Conservation (phyloP, 345 rosid species). For the Corchorus capsularis region DNA sequence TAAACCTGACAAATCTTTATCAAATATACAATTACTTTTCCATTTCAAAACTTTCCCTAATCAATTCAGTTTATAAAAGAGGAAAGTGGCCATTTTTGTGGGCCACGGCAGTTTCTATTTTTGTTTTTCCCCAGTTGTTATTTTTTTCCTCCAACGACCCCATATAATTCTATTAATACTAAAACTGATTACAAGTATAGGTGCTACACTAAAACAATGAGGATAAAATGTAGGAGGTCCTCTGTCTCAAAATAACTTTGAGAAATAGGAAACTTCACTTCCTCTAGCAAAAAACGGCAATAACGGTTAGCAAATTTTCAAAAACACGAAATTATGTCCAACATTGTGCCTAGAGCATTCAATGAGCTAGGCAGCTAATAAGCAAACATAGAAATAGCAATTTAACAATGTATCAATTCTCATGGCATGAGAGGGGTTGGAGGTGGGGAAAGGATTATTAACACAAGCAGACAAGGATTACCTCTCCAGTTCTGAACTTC, state of each 20-base stretch:
- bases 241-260: background rate
- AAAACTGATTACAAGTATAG: background rate
- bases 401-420: background rate
- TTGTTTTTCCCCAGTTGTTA: background rate
- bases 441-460: background rate
- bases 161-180: constrained; percentile 1
- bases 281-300: background rate
- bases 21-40: background rate
- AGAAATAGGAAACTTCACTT: background rate
- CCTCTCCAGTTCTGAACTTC: constrained; percentile 80
- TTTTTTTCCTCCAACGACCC: background rate
- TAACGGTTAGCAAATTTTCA: background rate
- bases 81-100: background rate
- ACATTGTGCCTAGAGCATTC: constrained; percentile 12
- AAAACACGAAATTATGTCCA: background rate
- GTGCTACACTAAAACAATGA: background rate
- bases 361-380: background rate
- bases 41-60: background rate
- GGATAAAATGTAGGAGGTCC: background rate
- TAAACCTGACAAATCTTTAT: background rate
- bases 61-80: background rate
- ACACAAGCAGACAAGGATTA: constrained; percentile 32
- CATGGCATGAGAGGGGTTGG: background rate
- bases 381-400: background rate
- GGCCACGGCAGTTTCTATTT: background rate